Percentiles rank a stretch among this genome's conserved stretches.
phyloP scores from a whole-genome alignment of 352 stramenopile genomes.

The Phytophthora fragariaefolia region DNA sequence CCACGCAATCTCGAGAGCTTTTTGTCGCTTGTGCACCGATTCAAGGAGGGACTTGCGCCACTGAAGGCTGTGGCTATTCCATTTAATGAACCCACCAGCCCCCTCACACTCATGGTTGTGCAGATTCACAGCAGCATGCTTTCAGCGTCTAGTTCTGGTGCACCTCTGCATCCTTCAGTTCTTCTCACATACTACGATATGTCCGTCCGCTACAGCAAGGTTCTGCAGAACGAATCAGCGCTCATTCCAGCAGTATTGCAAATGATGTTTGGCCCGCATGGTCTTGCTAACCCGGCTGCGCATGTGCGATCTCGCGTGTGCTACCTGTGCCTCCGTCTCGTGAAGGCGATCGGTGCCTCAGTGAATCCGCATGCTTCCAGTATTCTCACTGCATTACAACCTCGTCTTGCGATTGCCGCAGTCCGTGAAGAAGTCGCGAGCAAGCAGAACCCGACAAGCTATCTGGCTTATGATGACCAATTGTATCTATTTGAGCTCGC shows the following conservation, averaged over 20 bases:
- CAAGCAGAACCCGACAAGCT: conserved; percentile 53
- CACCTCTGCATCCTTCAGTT: conserved; percentile 52
- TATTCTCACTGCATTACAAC: conserved; percentile 71
- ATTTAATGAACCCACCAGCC: conserved; percentile 69
- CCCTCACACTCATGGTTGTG: conserved; percentile 73
- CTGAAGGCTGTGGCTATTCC: conserved; percentile 61
- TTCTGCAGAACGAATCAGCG: conserved; percentile 71
- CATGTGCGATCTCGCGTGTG: conserved; percentile 84
- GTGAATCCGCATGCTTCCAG: conserved; percentile 81
- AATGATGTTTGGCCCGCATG: conserved; percentile 81
- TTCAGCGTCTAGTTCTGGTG: conserved; percentile 25
- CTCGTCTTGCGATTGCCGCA: conserved; percentile 62
- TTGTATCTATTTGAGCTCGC: conserved; percentile 89
- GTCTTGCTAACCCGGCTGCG: conserved; percentile 64
- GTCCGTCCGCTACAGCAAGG: conserved; percentile 72
- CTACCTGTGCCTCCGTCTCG: conserved; percentile 82
- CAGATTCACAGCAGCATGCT: conserved; percentile 76
- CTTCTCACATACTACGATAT: conserved; percentile 88
- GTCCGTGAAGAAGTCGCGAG: conserved; percentile 46
- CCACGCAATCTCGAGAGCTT: conserved; percentile 80
- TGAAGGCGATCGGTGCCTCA: conserved; percentile 73
- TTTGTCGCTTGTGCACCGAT: conserved; percentile 80
- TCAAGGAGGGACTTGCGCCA: conserved; percentile 81
- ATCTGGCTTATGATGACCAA: conserved; percentile 77
- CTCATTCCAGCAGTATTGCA: conserved; percentile 76